Evolutionary conservation across 148 eudicot genomes (phyloP).

Genomic region (Silene latifolia): DNA sequence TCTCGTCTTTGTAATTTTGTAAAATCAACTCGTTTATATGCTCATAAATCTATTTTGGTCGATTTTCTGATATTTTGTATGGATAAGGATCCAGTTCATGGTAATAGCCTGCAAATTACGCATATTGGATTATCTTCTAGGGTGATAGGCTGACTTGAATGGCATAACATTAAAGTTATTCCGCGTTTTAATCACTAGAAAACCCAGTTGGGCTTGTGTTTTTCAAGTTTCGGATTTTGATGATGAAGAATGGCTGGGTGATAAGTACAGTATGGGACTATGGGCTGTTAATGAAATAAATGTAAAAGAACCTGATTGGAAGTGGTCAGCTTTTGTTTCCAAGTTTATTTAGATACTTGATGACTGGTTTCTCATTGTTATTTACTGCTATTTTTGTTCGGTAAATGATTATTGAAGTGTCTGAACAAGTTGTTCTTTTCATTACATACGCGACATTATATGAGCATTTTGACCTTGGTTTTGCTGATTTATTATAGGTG

Average conservation of each 20-base stretch:
- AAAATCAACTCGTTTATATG: no score
- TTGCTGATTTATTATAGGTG: conserved; percentile 43
- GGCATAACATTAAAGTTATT: no score
- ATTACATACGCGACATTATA: no score
- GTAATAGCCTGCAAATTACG: not conserved
- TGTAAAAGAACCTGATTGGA: not conserved
- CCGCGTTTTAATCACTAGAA: no score
- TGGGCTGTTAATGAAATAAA: not conserved
- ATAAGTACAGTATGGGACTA: no score
- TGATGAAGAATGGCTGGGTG: not conserved
- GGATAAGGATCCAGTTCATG: not conserved
- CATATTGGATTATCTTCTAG: not conserved
- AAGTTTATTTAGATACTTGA: not conserved
- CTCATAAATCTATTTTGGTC: no score
- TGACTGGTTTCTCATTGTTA: no score
- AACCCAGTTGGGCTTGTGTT: not conserved
- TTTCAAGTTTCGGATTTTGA: not conserved
- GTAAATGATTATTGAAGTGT: no score
- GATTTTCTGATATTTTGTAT: no score
- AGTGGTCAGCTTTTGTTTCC: not conserved
- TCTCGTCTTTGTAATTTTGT: not conserved
- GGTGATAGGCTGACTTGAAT: no score
- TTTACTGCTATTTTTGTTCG: no score
- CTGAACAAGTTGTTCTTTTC: no score
- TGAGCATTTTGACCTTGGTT: not conserved